phyloP scores from a whole-genome alignment of 345 rosid species.

The Sonneratia caseolaris region DNA sequence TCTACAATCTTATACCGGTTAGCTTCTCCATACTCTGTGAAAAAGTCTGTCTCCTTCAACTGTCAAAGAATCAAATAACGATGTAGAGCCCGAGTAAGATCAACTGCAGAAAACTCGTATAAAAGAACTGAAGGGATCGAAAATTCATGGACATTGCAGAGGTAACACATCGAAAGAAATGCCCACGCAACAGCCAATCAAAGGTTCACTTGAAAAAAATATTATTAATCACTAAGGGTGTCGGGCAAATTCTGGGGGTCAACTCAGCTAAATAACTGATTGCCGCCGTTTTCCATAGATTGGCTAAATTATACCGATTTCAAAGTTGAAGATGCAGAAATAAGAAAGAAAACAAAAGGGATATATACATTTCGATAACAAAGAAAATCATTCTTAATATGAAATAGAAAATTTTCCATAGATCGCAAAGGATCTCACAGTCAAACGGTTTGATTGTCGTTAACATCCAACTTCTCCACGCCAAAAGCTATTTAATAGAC shows the following conservation, averaged over 20 bases:
- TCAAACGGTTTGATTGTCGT: too few species aligned
- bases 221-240: not conserved
- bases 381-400: too few species aligned
- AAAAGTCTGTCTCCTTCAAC: slow-evolving; percentile 67
- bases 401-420: too few species aligned
- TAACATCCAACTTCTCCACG: too few species aligned
- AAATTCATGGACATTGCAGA: too few species aligned
- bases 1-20: slow-evolving; percentile 77
- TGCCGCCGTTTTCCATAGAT: not conserved
- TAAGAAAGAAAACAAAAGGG: too few species aligned
- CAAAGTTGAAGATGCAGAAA: not conserved
- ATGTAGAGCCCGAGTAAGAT: not conserved
- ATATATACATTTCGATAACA: too few species aligned
- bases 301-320: not conserved
- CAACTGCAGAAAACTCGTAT: not conserved
- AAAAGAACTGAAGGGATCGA: not conserved
- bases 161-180: too few species aligned
- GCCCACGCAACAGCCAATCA: too few species aligned
- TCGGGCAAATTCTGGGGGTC: not conserved
- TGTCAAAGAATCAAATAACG: slow-evolving; percentile 24
- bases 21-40: slow-evolving; percentile 96
- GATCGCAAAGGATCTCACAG: too few species aligned
- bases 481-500: not conserved
- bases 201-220: not conserved
- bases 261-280: not conserved